phyloP scores from a whole-genome alignment of 768 basidiomycete genomes.

The Sarcomyxa edulis region DNA sequence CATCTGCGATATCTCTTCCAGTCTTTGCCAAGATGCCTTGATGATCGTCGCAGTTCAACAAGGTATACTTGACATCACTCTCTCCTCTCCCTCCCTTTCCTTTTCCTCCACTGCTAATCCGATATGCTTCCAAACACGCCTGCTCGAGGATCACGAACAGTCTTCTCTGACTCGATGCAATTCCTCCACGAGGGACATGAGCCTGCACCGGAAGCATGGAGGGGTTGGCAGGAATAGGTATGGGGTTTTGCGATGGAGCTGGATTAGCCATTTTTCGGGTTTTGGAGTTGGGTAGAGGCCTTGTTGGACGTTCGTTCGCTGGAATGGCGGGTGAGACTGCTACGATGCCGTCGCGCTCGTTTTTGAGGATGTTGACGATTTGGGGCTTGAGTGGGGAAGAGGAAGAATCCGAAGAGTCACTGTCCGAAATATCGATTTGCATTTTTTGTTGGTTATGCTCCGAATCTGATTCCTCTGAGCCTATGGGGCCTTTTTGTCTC shows the following conservation, averaged over 20 bases:
- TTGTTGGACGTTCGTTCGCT: conserved; percentile 47
- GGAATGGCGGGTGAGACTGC: conserved; percentile 14
- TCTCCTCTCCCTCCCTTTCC: conserved; percentile 52
- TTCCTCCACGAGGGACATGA: conserved; percentile 55
- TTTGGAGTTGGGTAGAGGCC: conserved; percentile 55
- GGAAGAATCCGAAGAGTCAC: conserved; percentile 10
- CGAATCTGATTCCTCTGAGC: conserved; percentile 15
- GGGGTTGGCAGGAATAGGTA: conserved; percentile 57
- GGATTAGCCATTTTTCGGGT: conserved; percentile 42
- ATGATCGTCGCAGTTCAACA: conserved; percentile 98
- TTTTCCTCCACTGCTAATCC: conserved; percentile 59
- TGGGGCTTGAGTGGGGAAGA: conserved; percentile 13
- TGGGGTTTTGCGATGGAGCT: conserved; percentile 34
- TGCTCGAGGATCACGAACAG: conserved; percentile 90
- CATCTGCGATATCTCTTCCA: conserved; percentile 96
- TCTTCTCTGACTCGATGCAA: conserved; percentile 52
- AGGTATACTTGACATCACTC: conserved; percentile 88
- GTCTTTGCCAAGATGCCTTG: conserved; percentile 98
- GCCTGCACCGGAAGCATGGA: conserved; percentile 82
- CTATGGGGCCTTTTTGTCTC: conserved; percentile 36
- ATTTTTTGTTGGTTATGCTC: conserved; percentile 23
- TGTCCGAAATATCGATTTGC: conserved; percentile 18
- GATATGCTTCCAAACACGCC: conserved; percentile 94
- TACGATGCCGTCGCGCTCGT: conserved; percentile 1
- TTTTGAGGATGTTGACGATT: conserved; percentile 16